A percentile compares a stretch with the other conserved stretches of the same genome.
These are phyloP conservation scores for Dichotomocladium elegans DNA, from an alignment of 371 early-diverging fungal species.

Conservation along the genomic window DNA sequence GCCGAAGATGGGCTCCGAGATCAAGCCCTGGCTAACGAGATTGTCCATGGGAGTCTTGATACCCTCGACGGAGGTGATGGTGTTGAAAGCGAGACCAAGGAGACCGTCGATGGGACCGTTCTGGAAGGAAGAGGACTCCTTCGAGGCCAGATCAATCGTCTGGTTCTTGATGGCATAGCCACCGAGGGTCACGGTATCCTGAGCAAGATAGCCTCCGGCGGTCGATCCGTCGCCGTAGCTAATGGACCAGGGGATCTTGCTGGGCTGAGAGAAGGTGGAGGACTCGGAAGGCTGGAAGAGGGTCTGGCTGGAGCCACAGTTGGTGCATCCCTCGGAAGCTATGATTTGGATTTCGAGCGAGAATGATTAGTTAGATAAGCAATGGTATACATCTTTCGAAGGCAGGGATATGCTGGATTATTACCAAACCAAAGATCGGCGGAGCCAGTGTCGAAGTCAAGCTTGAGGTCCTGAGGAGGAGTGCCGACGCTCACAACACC, in stretches of 20 bases:
- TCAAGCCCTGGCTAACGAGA: slow-evolving; percentile 37
- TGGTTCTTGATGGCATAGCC: slow-evolving; percentile 37
- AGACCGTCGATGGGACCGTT: slow-evolving; percentile 40
- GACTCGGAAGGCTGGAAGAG: slow-evolving; percentile 18
- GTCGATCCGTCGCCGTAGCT: slow-evolving; percentile 42
- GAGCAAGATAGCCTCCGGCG: slow-evolving; percentile 30
- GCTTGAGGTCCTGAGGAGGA: slow-evolving; percentile 59
- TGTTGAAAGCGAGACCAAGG: slow-evolving; percentile 36
- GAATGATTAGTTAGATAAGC: too few relatives aligned
- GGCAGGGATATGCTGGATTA: not conserved
- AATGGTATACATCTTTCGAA: too few relatives aligned
- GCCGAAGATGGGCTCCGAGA: slow-evolving; percentile 32
- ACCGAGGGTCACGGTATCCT: slow-evolving; percentile 35
- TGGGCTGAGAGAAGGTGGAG: slow-evolving; percentile 22
- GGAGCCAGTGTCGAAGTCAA: slow-evolving; percentile 75
- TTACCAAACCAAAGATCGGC: slow-evolving; percentile 56
- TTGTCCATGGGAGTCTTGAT: slow-evolving; percentile 39
- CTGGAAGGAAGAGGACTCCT: slow-evolving; percentile 24
- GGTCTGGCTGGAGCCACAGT: slow-evolving; percentile 7
- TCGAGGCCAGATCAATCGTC: slow-evolving; percentile 30
- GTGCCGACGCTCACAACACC: slow-evolving; percentile 61
- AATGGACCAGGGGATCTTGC: slow-evolving; percentile 27
- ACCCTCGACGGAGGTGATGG: slow-evolving; percentile 30
- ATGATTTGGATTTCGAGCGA: not conserved
- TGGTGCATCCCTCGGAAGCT: slow-evolving; percentile 11